These are phyloP conservation scores for Stagonosporopsis tanaceti DNA, from an alignment of 2,329 filamentous ascomycete species.

Conservation along the genomic window DNA sequence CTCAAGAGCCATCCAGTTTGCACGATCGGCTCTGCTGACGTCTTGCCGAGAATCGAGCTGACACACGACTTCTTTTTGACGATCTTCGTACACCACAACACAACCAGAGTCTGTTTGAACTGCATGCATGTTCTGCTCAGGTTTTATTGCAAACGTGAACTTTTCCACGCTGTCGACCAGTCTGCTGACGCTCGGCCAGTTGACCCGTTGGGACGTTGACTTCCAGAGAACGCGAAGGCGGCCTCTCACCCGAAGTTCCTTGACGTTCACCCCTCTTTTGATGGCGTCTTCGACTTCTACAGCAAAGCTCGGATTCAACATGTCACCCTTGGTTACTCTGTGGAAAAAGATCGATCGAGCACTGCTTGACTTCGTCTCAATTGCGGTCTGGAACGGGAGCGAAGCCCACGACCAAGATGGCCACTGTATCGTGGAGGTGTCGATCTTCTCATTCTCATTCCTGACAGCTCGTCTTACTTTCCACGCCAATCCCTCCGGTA, in stretches of 20 bases:
- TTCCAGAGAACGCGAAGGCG: not conserved
- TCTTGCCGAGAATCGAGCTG: not conserved
- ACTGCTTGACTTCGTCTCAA: not conserved
- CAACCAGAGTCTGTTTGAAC: not conserved
- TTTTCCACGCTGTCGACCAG: not conserved
- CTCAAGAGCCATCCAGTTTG: not conserved
- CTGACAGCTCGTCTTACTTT: not conserved
- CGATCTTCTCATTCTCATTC: not conserved
- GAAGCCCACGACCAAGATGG: slow-evolving; percentile 1
- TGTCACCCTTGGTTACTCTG: not conserved
- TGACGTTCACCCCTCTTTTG: not conserved
- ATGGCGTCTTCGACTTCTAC: not conserved
- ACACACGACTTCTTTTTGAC: not conserved
- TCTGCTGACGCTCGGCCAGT: not conserved
- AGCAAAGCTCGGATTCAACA: not conserved
- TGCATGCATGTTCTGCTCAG: not conserved
- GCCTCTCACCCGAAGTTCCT: not conserved
- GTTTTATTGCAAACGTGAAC: not conserved
- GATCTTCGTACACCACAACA: not conserved
- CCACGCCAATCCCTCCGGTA: not conserved
- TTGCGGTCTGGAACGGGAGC: not conserved
- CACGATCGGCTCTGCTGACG: not conserved
- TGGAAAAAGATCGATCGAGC: not conserved
- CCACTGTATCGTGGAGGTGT: not conserved
- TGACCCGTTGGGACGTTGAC: not conserved